Evolutionary conservation across 768 basidiomycete species (phyloP).

Genomic region (Hypsizygus marmoreus): DNA sequence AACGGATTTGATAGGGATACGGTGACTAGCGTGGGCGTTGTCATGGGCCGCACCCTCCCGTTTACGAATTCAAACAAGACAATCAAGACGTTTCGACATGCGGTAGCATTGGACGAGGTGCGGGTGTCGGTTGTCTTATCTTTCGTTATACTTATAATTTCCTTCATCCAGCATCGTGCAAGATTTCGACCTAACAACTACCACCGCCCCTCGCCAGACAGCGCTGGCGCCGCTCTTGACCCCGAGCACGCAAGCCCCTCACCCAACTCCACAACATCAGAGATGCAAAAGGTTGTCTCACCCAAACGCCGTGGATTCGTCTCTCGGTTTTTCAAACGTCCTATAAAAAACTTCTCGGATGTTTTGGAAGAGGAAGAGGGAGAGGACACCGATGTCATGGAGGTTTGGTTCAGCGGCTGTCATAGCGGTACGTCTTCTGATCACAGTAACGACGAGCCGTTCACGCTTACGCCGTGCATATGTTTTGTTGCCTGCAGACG

Average conservation of each 20-base stretch:
- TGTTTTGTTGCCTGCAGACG: conserved; percentile 43
- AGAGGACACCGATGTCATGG: conserved; percentile 52
- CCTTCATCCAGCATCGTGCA: conserved; percentile 53
- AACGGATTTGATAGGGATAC: conserved; percentile 63
- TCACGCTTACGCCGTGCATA: not conserved
- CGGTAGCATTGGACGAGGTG: conserved; percentile 77
- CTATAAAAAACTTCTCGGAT: conserved; percentile 1
- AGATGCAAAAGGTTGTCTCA: conserved; percentile 4
- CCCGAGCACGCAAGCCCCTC: conserved; percentile 26
- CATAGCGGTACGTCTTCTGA: conserved; percentile 55
- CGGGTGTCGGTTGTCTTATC: too few relatives aligned
- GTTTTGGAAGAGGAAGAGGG: conserved; percentile 7
- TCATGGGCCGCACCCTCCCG: conserved; percentile 62
- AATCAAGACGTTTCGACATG: conserved; percentile 76
- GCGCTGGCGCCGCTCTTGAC: conserved; percentile 21
- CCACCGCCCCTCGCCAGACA: conserved; percentile 43
- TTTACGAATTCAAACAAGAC: conserved; percentile 64
- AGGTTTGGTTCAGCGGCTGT: conserved; percentile 82
- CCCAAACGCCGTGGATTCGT: conserved; percentile 5
- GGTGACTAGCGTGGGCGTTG: conserved; percentile 70
- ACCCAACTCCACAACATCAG: conserved; percentile 4
- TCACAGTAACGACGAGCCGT: too few relatives aligned
- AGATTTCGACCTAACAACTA: conserved; percentile 66
- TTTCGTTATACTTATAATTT: not conserved
- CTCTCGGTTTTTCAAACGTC: conserved; percentile 8